Evolutionary conservation across 768 basidiomycete genomes (phyloP), one percentile per base, ranked within the genome.

Genomic region (Lyophyllum semitale): DNA sequence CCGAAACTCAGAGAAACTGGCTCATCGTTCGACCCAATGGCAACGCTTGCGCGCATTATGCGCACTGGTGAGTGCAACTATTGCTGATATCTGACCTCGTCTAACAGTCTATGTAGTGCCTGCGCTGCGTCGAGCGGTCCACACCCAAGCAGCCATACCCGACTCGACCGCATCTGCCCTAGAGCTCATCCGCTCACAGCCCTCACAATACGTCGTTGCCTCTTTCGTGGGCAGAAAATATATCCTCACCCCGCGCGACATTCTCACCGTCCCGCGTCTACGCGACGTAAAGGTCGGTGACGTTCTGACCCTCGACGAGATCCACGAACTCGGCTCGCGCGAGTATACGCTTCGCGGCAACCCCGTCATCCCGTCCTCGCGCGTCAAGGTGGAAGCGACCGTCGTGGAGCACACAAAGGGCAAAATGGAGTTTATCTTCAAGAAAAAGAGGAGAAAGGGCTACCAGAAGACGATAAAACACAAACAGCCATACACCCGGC

Each of bases 321-420:
- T 99, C 54, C 87, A 95, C 66, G 96, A 98, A 71, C 83, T 98
- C 47, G 97, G 97, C 61, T 95, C 95, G 47, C 86, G 95, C 62
- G 95, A 98, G 71, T 98, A 89, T 75, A 94, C 93, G 26, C 78
- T 99, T 27, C 88, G 92, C 54, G 86, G 92, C 42, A 83, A 84
- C 63, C 88, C 93, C 1, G 71, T 77, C 65, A 81, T 97, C 33
- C 84, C 91, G 0, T 65, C 82, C 5, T 75, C 78, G 52, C 77
- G 81, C 35, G 85, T 97, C 60, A 80, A 80, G 57, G 88, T 95
- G 37, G 78, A 89, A 60, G 88, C 95, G 17, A 97, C 93, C 20
- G 94, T 99, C n/a, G 74, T 98, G 43, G 97, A 99, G 73, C 96
- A 99, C 68, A 98, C 97, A 40, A 98, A 95, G 71, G 91, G 93